Evolutionary conservation across 768 basidiomycete genomes (phyloP).

Genomic region (Mycena leptocephala): DNA sequence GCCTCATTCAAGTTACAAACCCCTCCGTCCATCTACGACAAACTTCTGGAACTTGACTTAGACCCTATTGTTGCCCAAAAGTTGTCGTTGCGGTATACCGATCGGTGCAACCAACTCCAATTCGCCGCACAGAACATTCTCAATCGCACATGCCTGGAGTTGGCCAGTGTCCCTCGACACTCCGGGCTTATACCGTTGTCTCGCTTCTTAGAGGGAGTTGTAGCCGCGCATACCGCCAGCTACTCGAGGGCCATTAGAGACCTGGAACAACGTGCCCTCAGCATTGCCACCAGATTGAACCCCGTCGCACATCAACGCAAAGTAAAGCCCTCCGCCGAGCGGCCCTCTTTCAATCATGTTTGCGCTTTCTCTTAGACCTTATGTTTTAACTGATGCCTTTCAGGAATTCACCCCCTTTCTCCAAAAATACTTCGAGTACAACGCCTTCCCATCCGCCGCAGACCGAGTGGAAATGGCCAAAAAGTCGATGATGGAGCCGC

Average conservation of each 20-base stretch:
- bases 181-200: not conserved
- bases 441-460: conserved; percentile 61
- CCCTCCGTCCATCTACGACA: not conserved
- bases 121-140: not conserved
- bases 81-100: too few species aligned
- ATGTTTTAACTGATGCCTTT: not conserved
- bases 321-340: not conserved
- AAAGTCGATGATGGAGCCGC: conserved; percentile 58
- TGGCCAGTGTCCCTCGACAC: not conserved
- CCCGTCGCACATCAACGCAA: not conserved
- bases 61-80: not conserved
- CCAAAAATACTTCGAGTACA: conserved; percentile 63
- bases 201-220: not conserved
- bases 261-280: not conserved
- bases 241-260: not conserved
- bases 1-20: not conserved
- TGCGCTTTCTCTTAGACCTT: not conserved
- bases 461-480: conserved; percentile 60
- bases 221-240: not conserved
- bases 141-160: not conserved
- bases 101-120: not conserved
- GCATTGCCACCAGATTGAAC: not conserved
- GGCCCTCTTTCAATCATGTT: conserved; percentile 43
- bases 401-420: conserved; percentile 65
- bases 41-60: conserved; percentile 8